Base-by-base conservation (phyloP, 768 basidiomycete genomes). In the Russula dissimulans region DNA sequence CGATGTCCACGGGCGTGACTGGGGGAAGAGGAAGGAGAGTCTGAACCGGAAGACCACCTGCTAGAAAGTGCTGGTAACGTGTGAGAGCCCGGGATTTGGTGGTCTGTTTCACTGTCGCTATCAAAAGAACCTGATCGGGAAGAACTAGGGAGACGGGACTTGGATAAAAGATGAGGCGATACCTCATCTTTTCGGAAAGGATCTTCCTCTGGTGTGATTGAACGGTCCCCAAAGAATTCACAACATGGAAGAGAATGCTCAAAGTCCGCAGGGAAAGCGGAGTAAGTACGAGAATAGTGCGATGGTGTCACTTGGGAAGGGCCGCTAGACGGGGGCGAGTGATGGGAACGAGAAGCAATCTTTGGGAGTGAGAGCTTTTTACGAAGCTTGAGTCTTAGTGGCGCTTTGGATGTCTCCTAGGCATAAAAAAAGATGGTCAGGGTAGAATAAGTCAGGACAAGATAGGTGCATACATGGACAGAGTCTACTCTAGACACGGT, bases 181-280 rank as follows among this genome's bases (percentile, higher is more conserved):
- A 56, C 17, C 17, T 57, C 64, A 41, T 58, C 64, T 22, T 63
- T 65, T 41, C 64, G 64, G 54, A 65, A 65, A 15, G 64, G 64
- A 47, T 65, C 64, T 17, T 63, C 48, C 18, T 65, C 64, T 32
- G 64, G 61, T 4, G 64, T 63, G 14, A 63, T 59, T 3, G 54
- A 57, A 49, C 64, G 61, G 15, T 50, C 61, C 17, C 51, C 46
- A 4, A 11, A 12, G 34, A 39, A 41, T 50, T 32, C 34, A 14
- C 22, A n/a, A 31, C 38, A 52, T 7, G 26, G 44, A 18, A 50
- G 44, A 22, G 61, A 12, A 46, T 18, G 42, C 1, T 15, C 47
- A 32, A 10, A 47, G 29, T 36, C 61, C 15, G 53, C 22, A n/a
- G 50, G 38, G 34, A 31, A 18, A 5, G 50, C 12, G 7, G 61